A percentile compares a stretch with the other conserved stretches of the same genome.
phyloP scores from a whole-genome alignment of 345 rosid species.

The Cardiospermum halicacabum region DNA sequence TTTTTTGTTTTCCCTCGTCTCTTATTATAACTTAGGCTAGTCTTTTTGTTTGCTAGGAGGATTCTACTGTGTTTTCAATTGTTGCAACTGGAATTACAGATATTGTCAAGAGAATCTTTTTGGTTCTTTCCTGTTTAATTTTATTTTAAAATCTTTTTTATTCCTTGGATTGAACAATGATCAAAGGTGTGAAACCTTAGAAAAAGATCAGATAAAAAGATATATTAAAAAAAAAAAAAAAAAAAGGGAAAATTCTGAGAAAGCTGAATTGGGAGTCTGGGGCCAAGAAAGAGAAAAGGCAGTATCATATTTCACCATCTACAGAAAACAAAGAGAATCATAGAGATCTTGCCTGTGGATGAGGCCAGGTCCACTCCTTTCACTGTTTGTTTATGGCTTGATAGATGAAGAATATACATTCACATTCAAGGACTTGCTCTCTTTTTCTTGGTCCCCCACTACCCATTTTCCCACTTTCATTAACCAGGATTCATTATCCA shows the following conservation, averaged over 20 bases:
- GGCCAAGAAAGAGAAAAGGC: conserved; percentile 47
- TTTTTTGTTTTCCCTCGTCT: background rate
- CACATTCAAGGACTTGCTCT: conserved; percentile 11
- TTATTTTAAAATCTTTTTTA: background rate
- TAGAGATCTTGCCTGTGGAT: conserved; percentile 49
- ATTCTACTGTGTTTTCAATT: conserved; percentile 21
- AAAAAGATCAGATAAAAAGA: conserved; percentile 7
- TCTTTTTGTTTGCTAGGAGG: conserved; percentile 9
- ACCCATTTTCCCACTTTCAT: conserved; percentile 17
- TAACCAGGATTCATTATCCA: no score
- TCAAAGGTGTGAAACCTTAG: conserved; percentile 16
- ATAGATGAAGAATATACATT: conserved; percentile 17
- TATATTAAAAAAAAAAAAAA: background rate
- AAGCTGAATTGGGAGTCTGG: conserved; percentile 31
- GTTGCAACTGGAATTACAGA: conserved; percentile 4
- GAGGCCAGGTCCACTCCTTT: conserved; percentile 43
- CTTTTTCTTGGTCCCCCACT: conserved; percentile 29
- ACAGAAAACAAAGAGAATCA: conserved; percentile 50
- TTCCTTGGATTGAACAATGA: conserved; percentile 21
- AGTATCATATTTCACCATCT: conserved; percentile 45
- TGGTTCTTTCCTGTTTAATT: conserved; percentile 8
- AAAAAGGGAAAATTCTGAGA: background rate
- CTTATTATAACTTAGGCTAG: background rate
- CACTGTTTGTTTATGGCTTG: conserved; percentile 32
- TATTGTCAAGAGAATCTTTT: conserved; percentile 27